A percentile compares a stretch with the other conserved stretches of the same genome.
Conservation (phyloP, 768 basidiomycete genomes). For the Boletus vermiculosoides region DNA sequence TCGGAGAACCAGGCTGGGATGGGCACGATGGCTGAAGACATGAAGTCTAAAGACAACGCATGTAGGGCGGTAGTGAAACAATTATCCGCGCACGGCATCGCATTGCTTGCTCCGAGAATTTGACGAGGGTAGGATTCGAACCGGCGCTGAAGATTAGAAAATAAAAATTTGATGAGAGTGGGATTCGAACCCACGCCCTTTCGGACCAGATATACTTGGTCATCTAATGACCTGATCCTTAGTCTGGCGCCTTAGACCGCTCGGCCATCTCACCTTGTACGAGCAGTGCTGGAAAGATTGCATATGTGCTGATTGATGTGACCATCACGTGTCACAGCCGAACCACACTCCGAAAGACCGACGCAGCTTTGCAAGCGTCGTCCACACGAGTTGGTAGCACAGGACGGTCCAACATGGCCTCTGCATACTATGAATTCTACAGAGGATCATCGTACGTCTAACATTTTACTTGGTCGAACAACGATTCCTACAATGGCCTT, state of each 20-base stretch:
- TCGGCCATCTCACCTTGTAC: slow-evolving; percentile 47
- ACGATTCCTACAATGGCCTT: neutral
- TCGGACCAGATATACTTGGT: slow-evolving; percentile 35
- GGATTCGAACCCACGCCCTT: slow-evolving; percentile 45
- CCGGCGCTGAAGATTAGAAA: neutral
- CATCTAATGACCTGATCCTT: slow-evolving; percentile 40
- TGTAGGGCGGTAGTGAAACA: too few relatives aligned
- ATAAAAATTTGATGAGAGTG: slow-evolving; percentile 32
- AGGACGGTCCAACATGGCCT: slow-evolving; percentile 52
- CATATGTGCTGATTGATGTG: neutral
- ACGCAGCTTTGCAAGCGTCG: slow-evolving; percentile 8
- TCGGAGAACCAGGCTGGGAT: too few relatives aligned
- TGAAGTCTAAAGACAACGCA: too few relatives aligned
- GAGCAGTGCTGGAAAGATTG: accelerated
- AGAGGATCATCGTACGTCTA: slow-evolving; percentile 80
- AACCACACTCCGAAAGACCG: neutral
- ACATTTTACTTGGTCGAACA: neutral
- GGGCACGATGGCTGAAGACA: too few relatives aligned
- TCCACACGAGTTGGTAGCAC: slow-evolving; percentile 7
- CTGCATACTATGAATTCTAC: slow-evolving; percentile 92
- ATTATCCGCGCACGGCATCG: too few relatives aligned
- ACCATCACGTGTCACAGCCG: slow-evolving; percentile 28
- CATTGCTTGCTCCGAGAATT: neutral
- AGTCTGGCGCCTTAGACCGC: slow-evolving; percentile 65
- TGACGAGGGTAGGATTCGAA: neutral